A percentile compares a stretch with the other conserved stretches of the same genome.
These are phyloP conservation scores for Colletotrichum sp. DNA, from an alignment of 2,329 filamentous ascomycete species.

Conservation along the genomic window DNA sequence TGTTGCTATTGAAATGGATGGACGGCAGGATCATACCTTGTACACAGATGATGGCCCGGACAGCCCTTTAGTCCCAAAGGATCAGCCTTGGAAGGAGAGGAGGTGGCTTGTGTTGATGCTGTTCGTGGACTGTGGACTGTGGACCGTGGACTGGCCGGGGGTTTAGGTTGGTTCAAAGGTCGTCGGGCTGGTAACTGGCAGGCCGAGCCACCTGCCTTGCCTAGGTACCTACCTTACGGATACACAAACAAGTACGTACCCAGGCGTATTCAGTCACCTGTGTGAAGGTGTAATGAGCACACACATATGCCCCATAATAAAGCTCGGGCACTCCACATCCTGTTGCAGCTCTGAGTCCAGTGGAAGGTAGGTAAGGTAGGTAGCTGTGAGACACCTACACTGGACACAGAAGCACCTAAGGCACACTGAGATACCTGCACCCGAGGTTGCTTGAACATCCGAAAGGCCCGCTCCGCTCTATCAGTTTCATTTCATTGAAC, in stretches of 20 bases:
- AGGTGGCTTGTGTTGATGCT: neutral
- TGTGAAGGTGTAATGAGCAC: neutral
- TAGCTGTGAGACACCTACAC: neutral
- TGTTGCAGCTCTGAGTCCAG: neutral
- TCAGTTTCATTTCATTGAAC: neutral
- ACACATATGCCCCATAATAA: neutral
- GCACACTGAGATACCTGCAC: too few relatives aligned
- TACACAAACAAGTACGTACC: neutral
- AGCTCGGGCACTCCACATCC: neutral
- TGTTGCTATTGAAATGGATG: neutral
- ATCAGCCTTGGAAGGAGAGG: neutral
- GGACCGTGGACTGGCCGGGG: neutral
- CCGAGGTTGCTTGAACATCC: neutral
- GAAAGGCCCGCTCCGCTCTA: neutral
- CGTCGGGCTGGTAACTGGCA: constrained; percentile 12
- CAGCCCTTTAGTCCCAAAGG: neutral
- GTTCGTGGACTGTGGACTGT: neutral
- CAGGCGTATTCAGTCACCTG: neutral
- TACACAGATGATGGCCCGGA: constrained; percentile 8
- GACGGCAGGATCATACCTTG: neutral
- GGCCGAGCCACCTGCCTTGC: neutral
- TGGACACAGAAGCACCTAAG: neutral
- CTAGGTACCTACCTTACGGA: neutral
- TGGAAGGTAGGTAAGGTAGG: neutral
- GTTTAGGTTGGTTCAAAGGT: neutral